Conservation (phyloP, 148 eudicot species). For the Vaccinium vitisidaea region DNA sequence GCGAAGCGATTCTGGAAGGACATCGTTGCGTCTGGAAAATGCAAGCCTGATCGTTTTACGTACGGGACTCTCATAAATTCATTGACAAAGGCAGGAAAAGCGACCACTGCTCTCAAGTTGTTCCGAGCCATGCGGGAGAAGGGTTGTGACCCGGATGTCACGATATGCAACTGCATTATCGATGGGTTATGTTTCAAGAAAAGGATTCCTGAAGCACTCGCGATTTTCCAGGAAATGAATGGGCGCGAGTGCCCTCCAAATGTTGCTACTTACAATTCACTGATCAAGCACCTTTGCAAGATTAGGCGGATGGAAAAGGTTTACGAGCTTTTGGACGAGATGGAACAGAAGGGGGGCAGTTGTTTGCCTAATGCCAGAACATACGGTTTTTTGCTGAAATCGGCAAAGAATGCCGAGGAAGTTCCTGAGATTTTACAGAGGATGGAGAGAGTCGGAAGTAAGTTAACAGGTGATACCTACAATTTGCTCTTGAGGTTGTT, state of each 20-base stretch:
- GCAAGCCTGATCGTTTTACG: conserved; percentile 57
- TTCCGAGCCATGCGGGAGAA: conserved; percentile 64
- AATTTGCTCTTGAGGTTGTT: conserved; percentile 70
- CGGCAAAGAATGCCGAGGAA: conserved; percentile 49
- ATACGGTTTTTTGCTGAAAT: conserved; percentile 48
- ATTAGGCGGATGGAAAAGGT: conserved; percentile 63
- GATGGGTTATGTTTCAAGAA: conserved; percentile 86
- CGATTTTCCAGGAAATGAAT: conserved; percentile 52
- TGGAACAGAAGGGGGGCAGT: conserved; percentile 61
- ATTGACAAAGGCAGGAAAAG: conserved; percentile 66
- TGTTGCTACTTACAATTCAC: conserved; percentile 64
- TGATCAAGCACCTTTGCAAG: conserved; percentile 71
- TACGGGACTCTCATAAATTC: conserved; percentile 72
- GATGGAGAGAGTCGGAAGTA: conserved; percentile 60
- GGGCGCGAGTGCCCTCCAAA: conserved; percentile 51
- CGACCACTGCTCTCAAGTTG: conserved; percentile 51
- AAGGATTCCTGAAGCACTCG: conserved; percentile 65
- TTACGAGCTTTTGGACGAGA: conserved; percentile 52
- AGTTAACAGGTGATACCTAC: conserved; percentile 49
- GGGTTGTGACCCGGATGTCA: conserved; percentile 61
- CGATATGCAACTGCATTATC: conserved; percentile 64
- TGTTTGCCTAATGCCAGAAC: conserved; percentile 63
- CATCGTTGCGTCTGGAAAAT: conserved; percentile 42
- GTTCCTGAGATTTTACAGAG: conserved; percentile 48
- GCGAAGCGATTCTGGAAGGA: conserved; percentile 84